phyloP scores from a whole-genome alignment of 345 rosid genomes.

The Eucalyptus cladocalyx region DNA sequence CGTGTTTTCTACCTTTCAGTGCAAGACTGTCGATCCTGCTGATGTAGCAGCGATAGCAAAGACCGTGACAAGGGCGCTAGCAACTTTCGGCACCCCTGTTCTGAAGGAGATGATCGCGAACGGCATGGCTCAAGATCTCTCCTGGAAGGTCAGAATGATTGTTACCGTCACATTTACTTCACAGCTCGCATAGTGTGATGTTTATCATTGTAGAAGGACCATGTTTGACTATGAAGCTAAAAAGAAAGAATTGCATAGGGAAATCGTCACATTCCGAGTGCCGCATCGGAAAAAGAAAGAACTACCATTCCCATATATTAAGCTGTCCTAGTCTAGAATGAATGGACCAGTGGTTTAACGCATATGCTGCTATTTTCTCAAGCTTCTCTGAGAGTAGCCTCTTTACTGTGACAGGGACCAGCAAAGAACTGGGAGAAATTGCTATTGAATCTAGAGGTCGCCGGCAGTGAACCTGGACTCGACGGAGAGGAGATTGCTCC shows the following conservation, averaged over 20 bases:
- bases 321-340: neutral
- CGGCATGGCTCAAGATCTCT: constrained; percentile 88
- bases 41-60: constrained; percentile 61
- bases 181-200: neutral
- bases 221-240: neutral
- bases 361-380: neutral
- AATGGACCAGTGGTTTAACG: neutral
- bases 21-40: constrained; percentile 67
- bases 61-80: constrained; percentile 51
- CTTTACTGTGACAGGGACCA: constrained; percentile 47
- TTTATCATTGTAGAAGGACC: neutral
- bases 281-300: neutral
- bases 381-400: neutral
- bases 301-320: neutral
- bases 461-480: constrained; percentile 43
- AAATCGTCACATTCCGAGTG: neutral
- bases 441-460: constrained; percentile 43
- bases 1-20: constrained; percentile 17
- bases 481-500: constrained; percentile 93
- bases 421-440: constrained; percentile 67
- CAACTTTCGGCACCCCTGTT: constrained; percentile 43
- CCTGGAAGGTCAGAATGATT: constrained; percentile 74
- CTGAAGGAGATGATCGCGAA: constrained; percentile 67
- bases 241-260: neutral
- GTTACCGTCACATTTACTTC: neutral